Evolutionary conservation across 2,329 filamentous ascomycete species (phyloP).

Genomic region (Xylaria sp.): DNA sequence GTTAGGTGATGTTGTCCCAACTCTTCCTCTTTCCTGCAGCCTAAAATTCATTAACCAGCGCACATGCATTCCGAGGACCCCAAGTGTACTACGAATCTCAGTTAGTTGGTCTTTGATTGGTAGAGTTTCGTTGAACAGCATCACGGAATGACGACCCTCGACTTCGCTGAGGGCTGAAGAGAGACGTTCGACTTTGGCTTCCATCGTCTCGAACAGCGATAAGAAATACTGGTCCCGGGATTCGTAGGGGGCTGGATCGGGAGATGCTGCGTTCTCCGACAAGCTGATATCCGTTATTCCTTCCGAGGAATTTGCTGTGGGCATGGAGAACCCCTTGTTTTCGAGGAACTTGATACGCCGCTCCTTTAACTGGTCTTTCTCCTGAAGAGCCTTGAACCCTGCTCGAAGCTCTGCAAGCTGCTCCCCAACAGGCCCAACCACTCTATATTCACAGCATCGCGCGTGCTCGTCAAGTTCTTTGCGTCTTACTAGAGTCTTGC

Average conservation of each 20-base stretch:
- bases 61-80: slow-evolving; percentile 69
- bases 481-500: slow-evolving; percentile 55
- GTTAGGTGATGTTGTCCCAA: slow-evolving; percentile 40
- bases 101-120: slow-evolving; percentile 72
- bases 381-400: slow-evolving; percentile 58
- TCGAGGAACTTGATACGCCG: slow-evolving; percentile 57
- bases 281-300: slow-evolving; percentile 44
- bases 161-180: slow-evolving; percentile 67
- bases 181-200: slow-evolving; percentile 67
- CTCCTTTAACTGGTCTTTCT: slow-evolving; percentile 55
- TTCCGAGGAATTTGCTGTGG: slow-evolving; percentile 41
- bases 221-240: slow-evolving; percentile 58
- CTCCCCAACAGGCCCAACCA: slow-evolving; percentile 61
- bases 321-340: slow-evolving; percentile 48
- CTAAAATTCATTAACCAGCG: slow-evolving; percentile 67
- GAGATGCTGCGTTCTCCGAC: slow-evolving; percentile 40
- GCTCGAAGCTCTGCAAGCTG: slow-evolving; percentile 60
- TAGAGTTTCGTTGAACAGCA: slow-evolving; percentile 70
- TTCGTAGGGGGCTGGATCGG: slow-evolving; percentile 50
- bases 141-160: slow-evolving; percentile 69
- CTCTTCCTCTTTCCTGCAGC: slow-evolving; percentile 58
- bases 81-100: slow-evolving; percentile 67
- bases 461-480: slow-evolving; percentile 59
- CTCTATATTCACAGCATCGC: slow-evolving; percentile 62
- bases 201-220: slow-evolving; percentile 61